These are phyloP conservation scores for Ustilago sp. DNA, from an alignment of 1,284 basidiomycete species.

Conservation along the genomic window DNA sequence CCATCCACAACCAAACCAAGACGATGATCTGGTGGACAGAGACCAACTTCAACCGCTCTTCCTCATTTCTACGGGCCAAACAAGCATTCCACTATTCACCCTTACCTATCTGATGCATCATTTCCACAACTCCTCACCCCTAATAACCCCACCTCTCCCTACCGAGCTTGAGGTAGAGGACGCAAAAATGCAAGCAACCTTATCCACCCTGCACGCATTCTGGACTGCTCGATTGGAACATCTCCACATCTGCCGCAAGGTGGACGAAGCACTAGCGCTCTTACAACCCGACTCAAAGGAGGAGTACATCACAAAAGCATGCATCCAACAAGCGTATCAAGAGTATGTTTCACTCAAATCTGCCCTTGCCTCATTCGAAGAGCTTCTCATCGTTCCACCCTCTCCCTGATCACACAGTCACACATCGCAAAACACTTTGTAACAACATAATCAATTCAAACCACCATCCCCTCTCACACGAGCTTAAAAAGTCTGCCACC, in stretches of 20 bases:
- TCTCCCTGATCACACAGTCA: background rate
- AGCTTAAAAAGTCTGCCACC: constrained; percentile 84
- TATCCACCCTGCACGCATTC: constrained; percentile 13
- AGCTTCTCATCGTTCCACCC: constrained; percentile 4
- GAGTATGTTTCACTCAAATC: constrained; percentile 18
- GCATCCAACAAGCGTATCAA: constrained; percentile 41
- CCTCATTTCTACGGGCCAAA: constrained; percentile 20
- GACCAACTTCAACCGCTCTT: constrained; percentile 39
- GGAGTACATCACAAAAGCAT: constrained; percentile 18
- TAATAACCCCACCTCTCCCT: background rate
- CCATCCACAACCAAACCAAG: constrained; percentile 9
- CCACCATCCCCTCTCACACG: background rate
- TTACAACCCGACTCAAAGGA: background rate
- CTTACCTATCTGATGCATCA: constrained; percentile 22
- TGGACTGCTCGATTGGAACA: background rate
- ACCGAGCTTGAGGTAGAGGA: background rate
- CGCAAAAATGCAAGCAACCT: background rate
- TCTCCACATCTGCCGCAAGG: background rate
- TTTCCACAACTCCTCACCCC: background rate
- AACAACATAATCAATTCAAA: constrained; percentile 2
- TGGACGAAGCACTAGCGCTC: constrained; percentile 11
- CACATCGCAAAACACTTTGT: background rate
- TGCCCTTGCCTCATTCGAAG: constrained; percentile 7
- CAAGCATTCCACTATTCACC: constrained; percentile 22
- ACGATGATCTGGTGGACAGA: constrained; percentile 30